Evolutionary conservation across 805 yeast species (phyloP).

Genomic region (Yueomyces sp.): DNA sequence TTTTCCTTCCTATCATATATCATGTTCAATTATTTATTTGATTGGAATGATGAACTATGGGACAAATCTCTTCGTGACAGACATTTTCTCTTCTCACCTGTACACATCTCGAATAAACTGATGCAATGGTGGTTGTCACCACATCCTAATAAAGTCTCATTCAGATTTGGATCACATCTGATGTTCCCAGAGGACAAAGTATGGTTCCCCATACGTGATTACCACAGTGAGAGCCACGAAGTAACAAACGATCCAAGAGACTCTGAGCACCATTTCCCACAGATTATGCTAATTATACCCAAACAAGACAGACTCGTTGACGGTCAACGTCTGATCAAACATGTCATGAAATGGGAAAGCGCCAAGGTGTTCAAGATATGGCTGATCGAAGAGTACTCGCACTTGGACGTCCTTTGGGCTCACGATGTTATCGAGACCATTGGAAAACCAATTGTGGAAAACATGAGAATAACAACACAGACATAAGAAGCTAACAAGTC

Average conservation of each 20-base stretch:
- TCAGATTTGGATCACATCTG: constrained; percentile 23
- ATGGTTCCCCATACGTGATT: constrained; percentile 36
- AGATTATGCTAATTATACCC: constrained; percentile 56
- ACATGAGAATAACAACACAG: constrained; percentile 9
- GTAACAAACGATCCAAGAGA: background rate
- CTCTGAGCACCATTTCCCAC: constrained; percentile 32
- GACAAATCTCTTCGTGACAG: constrained; percentile 51
- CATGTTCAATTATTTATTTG: constrained; percentile 78
- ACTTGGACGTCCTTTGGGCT: constrained; percentile 93
- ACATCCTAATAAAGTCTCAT: constrained; percentile 28
- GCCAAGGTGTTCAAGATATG: constrained; percentile 18
- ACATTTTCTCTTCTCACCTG: constrained; percentile 78
- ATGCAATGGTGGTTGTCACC: constrained; percentile 88
- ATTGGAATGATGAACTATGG: constrained; percentile 78
- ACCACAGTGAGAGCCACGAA: background rate
- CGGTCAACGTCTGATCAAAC: constrained; percentile 51
- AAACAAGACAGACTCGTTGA: constrained; percentile 69
- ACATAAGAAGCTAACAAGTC: too few species aligned
- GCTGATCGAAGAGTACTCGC: constrained; percentile 53
- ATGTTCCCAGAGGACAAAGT: constrained; percentile 37
- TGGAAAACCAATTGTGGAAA: constrained; percentile 36
- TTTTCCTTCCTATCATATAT: constrained; percentile 58
- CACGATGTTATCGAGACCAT: constrained; percentile 52
- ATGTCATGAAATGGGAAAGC: constrained; percentile 47
- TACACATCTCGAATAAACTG: constrained; percentile 60